phyloP scores from a whole-genome alignment of 495 filamentous ascomycete species.

The Letharia columbiana region DNA sequence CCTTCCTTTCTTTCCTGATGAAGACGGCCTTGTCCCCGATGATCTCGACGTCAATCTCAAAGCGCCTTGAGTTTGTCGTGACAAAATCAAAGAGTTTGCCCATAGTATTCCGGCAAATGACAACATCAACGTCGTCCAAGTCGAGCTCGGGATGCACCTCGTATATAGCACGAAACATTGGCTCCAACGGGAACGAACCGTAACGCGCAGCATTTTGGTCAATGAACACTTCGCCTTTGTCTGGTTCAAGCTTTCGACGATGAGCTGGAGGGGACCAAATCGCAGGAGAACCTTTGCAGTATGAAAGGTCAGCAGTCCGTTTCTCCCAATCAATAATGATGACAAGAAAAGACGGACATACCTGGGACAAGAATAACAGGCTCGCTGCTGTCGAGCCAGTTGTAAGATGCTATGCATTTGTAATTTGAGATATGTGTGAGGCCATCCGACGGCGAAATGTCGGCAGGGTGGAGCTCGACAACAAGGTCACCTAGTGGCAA shows the following conservation, averaged over 20 bases:
- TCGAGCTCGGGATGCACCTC: constrained; percentile 32
- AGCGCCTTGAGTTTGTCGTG: constrained; percentile 37
- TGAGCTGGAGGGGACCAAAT: constrained; percentile 45
- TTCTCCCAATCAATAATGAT: constrained; percentile 7
- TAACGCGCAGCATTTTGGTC: constrained; percentile 55
- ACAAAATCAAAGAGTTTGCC: constrained; percentile 48
- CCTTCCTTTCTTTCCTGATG: constrained; percentile 48
- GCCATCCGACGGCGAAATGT: too few species aligned
- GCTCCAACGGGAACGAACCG: constrained; percentile 48
- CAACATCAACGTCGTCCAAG: constrained; percentile 41
- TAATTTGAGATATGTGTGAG: not conserved
- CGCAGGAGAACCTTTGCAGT: constrained; percentile 43
- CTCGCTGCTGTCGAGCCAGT: constrained; percentile 36
- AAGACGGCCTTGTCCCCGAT: constrained; percentile 56
- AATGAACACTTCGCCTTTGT: constrained; percentile 47
- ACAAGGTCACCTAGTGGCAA: too few species aligned
- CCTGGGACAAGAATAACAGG: constrained; percentile 46
- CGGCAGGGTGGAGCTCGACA: too few species aligned
- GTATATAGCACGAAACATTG: constrained; percentile 43
- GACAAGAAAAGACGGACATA: constrained; percentile 22
- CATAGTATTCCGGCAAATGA: constrained; percentile 53
- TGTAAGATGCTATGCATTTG: constrained; percentile 46
- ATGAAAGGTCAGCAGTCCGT: constrained; percentile 21
- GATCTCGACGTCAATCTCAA: constrained; percentile 51
- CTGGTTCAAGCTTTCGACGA: constrained; percentile 35